Percentiles rank a stretch among this genome's conserved stretches.
Conservation (phyloP, 2,329 filamentous ascomycete genomes). For the Claviceps quebecensis region DNA sequence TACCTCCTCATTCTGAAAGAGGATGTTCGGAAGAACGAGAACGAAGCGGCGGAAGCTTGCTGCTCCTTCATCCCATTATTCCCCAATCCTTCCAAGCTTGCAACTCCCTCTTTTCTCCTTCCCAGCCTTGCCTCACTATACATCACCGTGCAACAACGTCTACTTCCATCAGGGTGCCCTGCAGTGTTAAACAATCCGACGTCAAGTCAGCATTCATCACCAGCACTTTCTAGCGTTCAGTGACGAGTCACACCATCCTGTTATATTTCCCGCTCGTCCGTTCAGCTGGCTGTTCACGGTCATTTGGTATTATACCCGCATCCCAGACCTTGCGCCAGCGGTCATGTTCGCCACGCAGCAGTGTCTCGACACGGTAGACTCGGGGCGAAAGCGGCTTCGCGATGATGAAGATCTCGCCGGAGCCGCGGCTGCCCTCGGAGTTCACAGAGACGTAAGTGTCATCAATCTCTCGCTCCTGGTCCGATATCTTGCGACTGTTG, state of each 20-base stretch:
- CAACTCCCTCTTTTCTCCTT: neutral
- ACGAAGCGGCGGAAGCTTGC: neutral
- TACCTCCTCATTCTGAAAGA: neutral
- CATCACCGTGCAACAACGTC: neutral
- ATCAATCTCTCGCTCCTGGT: neutral
- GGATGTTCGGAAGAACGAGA: neutral
- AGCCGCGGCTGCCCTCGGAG: conserved; percentile 28
- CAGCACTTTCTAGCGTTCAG: neutral
- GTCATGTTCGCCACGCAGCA: conserved; percentile 25
- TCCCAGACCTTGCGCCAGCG: neutral
- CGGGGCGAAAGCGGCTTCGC: conserved; percentile 29
- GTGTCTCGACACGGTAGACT: conserved; percentile 20
- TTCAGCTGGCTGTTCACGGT: neutral
- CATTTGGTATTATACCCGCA: neutral
- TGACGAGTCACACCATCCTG: too few species aligned
- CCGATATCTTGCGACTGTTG: conserved; percentile 5
- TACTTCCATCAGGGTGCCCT: neutral
- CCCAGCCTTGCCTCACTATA: too few species aligned
- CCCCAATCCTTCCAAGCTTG: neutral
- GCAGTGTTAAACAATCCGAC: neutral
- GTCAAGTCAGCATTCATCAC: neutral
- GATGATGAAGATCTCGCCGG: conserved; percentile 30
- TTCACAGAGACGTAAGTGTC: conserved; percentile 34
- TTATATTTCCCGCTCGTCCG: neutral
- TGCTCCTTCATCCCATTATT: neutral